Evolutionary conservation across 2,329 filamentous ascomycete genomes (phyloP).

Genomic region (Biscogniauxia mediterranea): DNA sequence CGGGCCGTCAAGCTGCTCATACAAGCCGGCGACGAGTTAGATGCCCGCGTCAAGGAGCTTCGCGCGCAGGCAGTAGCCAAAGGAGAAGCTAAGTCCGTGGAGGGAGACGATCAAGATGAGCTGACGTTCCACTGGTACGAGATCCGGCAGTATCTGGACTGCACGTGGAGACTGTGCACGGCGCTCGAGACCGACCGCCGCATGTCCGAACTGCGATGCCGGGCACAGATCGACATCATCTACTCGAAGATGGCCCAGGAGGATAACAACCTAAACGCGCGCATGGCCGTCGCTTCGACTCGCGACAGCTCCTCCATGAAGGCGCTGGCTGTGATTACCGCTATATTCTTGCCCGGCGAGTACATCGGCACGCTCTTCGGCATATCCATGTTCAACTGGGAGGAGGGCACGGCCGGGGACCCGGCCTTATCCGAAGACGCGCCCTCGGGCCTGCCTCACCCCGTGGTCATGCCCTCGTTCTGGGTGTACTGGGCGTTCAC

Average conservation of each 20-base stretch:
- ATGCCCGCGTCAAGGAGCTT: conserved; percentile 29
- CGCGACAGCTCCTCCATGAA: conserved; percentile 51
- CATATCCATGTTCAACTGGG: conserved; percentile 48
- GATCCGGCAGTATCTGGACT: conserved; percentile 46
- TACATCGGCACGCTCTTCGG: conserved; percentile 47
- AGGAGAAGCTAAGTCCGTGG: conserved; percentile 10
- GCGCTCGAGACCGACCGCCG: conserved; percentile 45
- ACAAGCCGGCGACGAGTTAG: conserved; percentile 43
- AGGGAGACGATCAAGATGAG: conserved; percentile 27
- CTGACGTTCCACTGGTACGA: conserved; percentile 44
- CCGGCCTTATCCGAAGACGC: conserved; percentile 35
- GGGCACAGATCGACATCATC: conserved; percentile 48
- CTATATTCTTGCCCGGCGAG: conserved; percentile 47
- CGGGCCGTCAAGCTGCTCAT: conserved; percentile 44
- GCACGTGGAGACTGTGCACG: conserved; percentile 42
- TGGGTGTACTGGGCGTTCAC: conserved; percentile 48
- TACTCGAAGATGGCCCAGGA: conserved; percentile 50
- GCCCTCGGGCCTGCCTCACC: conserved; percentile 24
- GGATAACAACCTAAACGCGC: conserved; percentile 49
- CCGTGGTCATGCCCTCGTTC: conserved; percentile 40
- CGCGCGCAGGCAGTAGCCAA: conserved; percentile 14
- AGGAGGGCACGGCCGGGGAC: conserved; percentile 27
- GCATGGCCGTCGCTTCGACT: conserved; percentile 74
- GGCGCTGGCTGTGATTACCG: conserved; percentile 46
- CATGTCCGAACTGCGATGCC: conserved; percentile 46